Percentiles rank a stretch among this genome's conserved stretches.
Conservation (phyloP, 2,329 filamentous ascomycete species). For the Cordyceps tenuipes region DNA sequence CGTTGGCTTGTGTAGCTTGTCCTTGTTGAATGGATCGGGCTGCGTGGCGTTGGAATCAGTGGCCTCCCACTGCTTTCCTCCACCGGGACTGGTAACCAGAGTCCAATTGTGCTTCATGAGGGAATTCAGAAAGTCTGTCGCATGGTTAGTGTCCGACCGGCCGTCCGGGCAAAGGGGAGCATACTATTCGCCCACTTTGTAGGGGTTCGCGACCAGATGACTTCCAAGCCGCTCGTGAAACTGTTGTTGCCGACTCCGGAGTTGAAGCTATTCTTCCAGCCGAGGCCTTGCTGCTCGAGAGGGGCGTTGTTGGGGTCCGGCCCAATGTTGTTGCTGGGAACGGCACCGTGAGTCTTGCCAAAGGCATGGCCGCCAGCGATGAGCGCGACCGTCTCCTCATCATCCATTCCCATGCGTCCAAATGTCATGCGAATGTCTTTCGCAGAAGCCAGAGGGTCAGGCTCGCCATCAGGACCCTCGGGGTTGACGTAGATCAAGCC, state of each 20-base stretch:
- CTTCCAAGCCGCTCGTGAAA: slow-evolving; percentile 70
- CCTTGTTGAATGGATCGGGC: slow-evolving; percentile 60
- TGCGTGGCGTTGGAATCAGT: slow-evolving; percentile 60
- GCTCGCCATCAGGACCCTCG: slow-evolving; percentile 64
- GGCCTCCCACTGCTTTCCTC: slow-evolving; percentile 69
- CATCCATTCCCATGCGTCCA: slow-evolving; percentile 73
- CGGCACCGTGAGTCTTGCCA: slow-evolving; percentile 75
- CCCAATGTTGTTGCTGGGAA: slow-evolving; percentile 54
- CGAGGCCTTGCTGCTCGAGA: slow-evolving; percentile 61
- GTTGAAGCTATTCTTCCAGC: slow-evolving; percentile 59
- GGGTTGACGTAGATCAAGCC: slow-evolving; percentile 78
- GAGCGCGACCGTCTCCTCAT: slow-evolving; percentile 72
- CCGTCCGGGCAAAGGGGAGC: neutral
- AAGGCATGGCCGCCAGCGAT: slow-evolving; percentile 74
- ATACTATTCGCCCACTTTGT: slow-evolving; percentile 61
- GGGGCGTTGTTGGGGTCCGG: slow-evolving; percentile 57
- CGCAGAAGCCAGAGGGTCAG: slow-evolving; percentile 62
- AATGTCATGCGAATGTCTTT: slow-evolving; percentile 69
- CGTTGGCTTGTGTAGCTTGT: slow-evolving; percentile 62
- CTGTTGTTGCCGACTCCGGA: slow-evolving; percentile 61
- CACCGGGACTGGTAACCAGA: slow-evolving; percentile 63
- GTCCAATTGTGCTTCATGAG: slow-evolving; percentile 75
- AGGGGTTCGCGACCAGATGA: slow-evolving; percentile 70
- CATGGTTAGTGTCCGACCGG: neutral
- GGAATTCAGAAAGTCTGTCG: slow-evolving; percentile 56